A percentile compares a stretch with the other conserved stretches of the same genome.
Evolutionary conservation across 2,329 filamentous ascomycete genomes (phyloP).

Genomic region (Colletotrichum filicis): DNA sequence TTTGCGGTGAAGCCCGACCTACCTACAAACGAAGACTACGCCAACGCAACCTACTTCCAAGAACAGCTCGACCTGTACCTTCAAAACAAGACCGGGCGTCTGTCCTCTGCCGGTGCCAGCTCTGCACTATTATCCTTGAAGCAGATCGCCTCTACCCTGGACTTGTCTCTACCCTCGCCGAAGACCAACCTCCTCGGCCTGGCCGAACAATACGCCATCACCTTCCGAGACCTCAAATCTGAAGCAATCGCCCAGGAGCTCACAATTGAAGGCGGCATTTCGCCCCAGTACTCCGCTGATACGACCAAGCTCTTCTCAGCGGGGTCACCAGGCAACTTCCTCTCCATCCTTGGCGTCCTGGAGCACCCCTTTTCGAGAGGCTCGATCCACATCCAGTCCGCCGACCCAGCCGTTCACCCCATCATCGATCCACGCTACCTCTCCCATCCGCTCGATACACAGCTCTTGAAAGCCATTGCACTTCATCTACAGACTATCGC

Average conservation of each 20-base stretch:
- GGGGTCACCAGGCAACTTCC: slow-evolving; percentile 5
- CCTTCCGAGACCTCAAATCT: slow-evolving; percentile 11
- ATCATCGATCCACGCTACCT: slow-evolving; percentile 28
- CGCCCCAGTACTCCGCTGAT: slow-evolving; percentile 28
- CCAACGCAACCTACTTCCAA: slow-evolving; percentile 28
- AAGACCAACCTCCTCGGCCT: neutral
- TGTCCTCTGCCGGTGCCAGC: slow-evolving; percentile 28
- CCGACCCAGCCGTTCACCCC: slow-evolving; percentile 7
- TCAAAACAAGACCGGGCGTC: slow-evolving; percentile 20
- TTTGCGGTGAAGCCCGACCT: slow-evolving; percentile 23
- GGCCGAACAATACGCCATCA: slow-evolving; percentile 21
- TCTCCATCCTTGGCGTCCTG: slow-evolving; percentile 28
- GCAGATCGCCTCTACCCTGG: slow-evolving; percentile 13
- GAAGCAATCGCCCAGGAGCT: slow-evolving; percentile 22
- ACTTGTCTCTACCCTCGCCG: neutral
- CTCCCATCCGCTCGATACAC: slow-evolving; percentile 23
- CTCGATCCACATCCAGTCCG: slow-evolving; percentile 25
- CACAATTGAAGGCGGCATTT: slow-evolving; percentile 30
- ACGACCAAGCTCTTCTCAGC: slow-evolving; percentile 27
- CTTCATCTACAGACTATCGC: slow-evolving; percentile 24
- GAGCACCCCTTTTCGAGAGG: slow-evolving; percentile 32
- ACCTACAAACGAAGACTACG: slow-evolving; percentile 26
- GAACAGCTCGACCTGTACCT: slow-evolving; percentile 29
- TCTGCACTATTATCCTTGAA: slow-evolving; percentile 22
- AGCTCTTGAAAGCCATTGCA: slow-evolving; percentile 15